Conservation (phyloP, 257 asterid species). For the Schizonepeta tenuifolia region DNA sequence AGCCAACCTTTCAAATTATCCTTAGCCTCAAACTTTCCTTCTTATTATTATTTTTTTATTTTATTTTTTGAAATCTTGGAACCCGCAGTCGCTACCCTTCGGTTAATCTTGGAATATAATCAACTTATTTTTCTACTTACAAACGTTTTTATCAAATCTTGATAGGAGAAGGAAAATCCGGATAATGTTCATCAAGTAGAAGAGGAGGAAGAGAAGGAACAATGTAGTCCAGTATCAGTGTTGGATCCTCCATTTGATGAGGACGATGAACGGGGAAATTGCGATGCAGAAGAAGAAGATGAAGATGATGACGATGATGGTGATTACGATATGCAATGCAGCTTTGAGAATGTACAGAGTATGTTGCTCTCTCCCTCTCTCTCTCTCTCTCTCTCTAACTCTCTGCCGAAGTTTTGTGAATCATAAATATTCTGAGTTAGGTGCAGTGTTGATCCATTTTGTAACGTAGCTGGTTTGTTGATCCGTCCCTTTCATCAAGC, state of each 20-base stretch:
- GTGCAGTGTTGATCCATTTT: slow-evolving; percentile 17
- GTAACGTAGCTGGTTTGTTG: slow-evolving; percentile 33
- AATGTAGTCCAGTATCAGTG: slow-evolving; percentile 83
- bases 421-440: not conserved
- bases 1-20: slow-evolving; percentile 29
- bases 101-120: not conserved
- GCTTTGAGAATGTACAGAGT: slow-evolving; percentile 78
- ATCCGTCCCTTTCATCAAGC: slow-evolving; percentile 41
- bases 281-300: slow-evolving; percentile 39
- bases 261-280: slow-evolving; percentile 47
- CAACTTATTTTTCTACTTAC: not conserved
- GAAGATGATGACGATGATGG: slow-evolving; percentile 42
- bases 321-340: slow-evolving; percentile 58
- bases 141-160: not conserved
- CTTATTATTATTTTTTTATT: too few species aligned
- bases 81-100: too few species aligned
- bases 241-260: slow-evolving; percentile 71
- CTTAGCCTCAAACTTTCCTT: slow-evolving; percentile 8
- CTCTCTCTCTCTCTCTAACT: not conserved
- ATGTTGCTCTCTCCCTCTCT: slow-evolving; percentile 39
- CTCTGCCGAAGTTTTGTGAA: not conserved
- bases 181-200: slow-evolving; percentile 33
- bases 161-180: slow-evolving; percentile 44
- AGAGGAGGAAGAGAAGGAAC: slow-evolving; percentile 75
- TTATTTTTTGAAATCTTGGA: too few species aligned